Conservation (phyloP, 352 stramenopile genomes). For the Thraustochytrium sp. region DNA sequence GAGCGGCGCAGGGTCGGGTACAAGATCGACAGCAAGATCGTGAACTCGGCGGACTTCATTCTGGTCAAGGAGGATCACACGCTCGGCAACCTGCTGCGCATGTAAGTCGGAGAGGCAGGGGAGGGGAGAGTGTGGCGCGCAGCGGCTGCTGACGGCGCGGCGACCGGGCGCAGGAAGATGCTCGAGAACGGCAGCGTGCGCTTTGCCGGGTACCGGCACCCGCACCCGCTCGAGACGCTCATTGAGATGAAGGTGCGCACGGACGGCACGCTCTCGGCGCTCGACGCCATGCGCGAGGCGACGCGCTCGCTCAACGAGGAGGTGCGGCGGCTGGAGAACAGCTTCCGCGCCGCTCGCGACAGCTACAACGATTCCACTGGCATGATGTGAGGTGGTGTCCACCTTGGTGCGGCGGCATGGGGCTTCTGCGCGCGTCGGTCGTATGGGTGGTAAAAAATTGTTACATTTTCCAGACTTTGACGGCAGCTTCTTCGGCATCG, state of each 20-base stretch:
- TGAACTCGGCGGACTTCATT: slow-evolving; percentile 93
- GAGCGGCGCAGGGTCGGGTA: slow-evolving; percentile 60
- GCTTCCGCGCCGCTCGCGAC: slow-evolving; percentile 15
- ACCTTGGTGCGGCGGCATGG: neutral
- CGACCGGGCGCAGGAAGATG: slow-evolving; percentile 60
- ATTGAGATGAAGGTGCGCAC: slow-evolving; percentile 89
- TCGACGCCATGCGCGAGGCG: slow-evolving; percentile 7
- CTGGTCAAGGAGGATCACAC: slow-evolving; percentile 98
- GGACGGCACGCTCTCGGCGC: slow-evolving; percentile 46
- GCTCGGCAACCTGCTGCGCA: slow-evolving; percentile 92
- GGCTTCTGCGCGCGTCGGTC: neutral
- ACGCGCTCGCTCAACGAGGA: neutral
- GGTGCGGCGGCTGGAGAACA: neutral
- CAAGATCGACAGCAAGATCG: slow-evolving; percentile 91
- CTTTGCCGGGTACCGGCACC: slow-evolving; percentile 90
- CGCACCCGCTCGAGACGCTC: slow-evolving; percentile 91
- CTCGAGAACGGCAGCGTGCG: slow-evolving; percentile 59
- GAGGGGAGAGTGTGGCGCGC: neutral
- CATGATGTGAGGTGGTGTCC: neutral
- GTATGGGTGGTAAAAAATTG: neutral
- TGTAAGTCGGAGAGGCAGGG: slow-evolving; percentile 59
- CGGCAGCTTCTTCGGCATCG: no score
- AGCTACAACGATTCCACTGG: neutral
- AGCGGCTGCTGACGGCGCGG: neutral
- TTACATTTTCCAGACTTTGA: neutral